These are phyloP conservation scores for Xylaria sp. DNA, from an alignment of 2,329 filamentous ascomycete genomes.

Conservation along the genomic window DNA sequence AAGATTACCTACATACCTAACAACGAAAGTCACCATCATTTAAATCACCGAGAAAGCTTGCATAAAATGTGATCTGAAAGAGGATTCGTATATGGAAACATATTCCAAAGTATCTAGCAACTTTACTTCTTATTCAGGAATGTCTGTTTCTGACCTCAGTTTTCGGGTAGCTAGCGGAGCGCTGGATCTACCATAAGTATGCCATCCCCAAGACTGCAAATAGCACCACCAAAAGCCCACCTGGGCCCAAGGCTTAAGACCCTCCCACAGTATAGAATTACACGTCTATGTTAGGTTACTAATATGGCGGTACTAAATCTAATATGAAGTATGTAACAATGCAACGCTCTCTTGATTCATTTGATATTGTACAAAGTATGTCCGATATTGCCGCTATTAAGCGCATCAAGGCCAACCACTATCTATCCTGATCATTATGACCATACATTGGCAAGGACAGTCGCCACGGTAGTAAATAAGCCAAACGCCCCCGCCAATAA, in stretches of 20 bases:
- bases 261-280: background rate
- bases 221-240: background rate
- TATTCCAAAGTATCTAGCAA: too few species aligned
- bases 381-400: background rate
- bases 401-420: background rate
- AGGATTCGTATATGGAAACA: too few species aligned
- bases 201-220: background rate
- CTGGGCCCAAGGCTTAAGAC: background rate
- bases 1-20: too few species aligned
- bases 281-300: background rate
- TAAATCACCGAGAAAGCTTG: too few species aligned
- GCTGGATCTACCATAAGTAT: too few species aligned
- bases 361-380: conserved; percentile 14
- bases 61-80: too few species aligned
- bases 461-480: conserved; percentile 11
- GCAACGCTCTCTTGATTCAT: background rate
- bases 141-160: too few species aligned
- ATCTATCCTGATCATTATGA: background rate
- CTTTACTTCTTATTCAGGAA: too few species aligned
- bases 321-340: background rate
- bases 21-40: too few species aligned
- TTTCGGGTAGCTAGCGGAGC: too few species aligned
- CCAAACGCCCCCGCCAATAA: background rate
- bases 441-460: background rate
- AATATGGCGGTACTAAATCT: background rate